Evolutionary conservation across 805 yeast genomes (phyloP).

Genomic region (Candida cerambycidarum): DNA sequence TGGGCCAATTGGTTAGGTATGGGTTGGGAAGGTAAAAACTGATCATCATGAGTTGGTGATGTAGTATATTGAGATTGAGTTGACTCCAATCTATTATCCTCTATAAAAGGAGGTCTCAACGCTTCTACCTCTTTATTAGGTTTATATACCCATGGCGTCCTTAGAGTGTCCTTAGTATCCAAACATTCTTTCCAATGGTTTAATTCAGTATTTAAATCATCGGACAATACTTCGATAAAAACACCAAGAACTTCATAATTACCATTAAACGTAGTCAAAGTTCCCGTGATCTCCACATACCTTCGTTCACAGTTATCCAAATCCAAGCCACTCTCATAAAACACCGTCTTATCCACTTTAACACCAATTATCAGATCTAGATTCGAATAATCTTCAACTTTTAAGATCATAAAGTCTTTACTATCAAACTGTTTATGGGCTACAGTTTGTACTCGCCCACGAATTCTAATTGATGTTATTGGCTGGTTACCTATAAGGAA

Average conservation of each 20-base stretch:
- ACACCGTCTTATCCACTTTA: conserved; percentile 16
- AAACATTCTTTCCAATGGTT: conserved; percentile 28
- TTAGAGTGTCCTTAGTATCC: conserved; percentile 18
- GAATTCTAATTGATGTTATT: conserved; percentile 21
- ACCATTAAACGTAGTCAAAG: background rate
- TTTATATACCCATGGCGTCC: conserved; percentile 26
- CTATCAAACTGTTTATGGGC: conserved; percentile 12
- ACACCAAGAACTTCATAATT: conserved; percentile 13
- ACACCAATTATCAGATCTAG: conserved; percentile 26
- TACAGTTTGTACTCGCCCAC: conserved; percentile 28
- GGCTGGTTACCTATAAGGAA: conserved; percentile 37
- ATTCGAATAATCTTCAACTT: conserved; percentile 38
- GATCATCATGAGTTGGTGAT: too few relatives aligned
- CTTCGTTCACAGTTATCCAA: conserved; percentile 21
- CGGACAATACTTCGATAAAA: conserved; percentile 8
- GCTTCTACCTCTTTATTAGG: background rate
- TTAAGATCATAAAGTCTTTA: conserved; percentile 18
- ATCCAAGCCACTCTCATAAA: conserved; percentile 16
- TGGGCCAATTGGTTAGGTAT: background rate
- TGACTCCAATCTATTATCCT: conserved; percentile 7
- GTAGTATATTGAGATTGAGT: too few relatives aligned
- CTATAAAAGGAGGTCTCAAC: conserved; percentile 8
- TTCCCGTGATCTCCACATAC: conserved; percentile 27
- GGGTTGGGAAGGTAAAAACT: too few relatives aligned
- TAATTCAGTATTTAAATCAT: conserved; percentile 24